Evolutionary conservation across 2,329 filamentous ascomycete genomes (phyloP).

Genomic region (Penicillium occitanis): DNA sequence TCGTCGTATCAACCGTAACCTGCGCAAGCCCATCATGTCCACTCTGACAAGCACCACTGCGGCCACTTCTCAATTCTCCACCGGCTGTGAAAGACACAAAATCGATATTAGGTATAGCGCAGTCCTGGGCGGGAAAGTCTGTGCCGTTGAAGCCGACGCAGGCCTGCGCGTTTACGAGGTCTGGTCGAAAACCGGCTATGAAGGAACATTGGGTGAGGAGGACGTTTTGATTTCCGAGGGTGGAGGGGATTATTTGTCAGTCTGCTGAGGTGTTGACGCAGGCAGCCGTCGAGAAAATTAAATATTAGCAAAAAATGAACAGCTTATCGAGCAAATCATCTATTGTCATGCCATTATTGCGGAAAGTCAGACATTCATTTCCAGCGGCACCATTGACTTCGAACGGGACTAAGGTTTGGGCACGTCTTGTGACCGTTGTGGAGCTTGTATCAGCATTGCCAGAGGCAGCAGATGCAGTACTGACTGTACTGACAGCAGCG

Average conservation of each 20-base stretch:
- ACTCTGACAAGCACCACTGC: background rate
- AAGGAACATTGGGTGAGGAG: background rate
- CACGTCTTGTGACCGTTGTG: background rate
- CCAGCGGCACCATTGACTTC: background rate
- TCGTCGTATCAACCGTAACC: background rate
- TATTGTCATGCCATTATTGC: background rate
- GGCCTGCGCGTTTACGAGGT: background rate
- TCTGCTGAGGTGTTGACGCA: background rate
- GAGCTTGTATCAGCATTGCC: background rate
- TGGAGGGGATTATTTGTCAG: background rate
- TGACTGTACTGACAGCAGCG: background rate
- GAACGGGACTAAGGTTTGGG: background rate
- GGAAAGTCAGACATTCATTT: background rate
- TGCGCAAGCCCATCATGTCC: background rate
- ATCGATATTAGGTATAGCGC: background rate
- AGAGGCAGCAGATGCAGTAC: background rate
- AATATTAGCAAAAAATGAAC: background rate
- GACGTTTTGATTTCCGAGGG: background rate
- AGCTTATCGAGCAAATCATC: no score
- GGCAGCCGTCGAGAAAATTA: background rate
- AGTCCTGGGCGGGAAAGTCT: background rate
- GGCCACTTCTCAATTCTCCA: background rate
- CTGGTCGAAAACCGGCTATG: background rate
- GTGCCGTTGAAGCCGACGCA: background rate
- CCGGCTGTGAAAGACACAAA: background rate